phyloP scores from a whole-genome alignment of 163 green algal genomes.

The Volvox carteri region DNA sequence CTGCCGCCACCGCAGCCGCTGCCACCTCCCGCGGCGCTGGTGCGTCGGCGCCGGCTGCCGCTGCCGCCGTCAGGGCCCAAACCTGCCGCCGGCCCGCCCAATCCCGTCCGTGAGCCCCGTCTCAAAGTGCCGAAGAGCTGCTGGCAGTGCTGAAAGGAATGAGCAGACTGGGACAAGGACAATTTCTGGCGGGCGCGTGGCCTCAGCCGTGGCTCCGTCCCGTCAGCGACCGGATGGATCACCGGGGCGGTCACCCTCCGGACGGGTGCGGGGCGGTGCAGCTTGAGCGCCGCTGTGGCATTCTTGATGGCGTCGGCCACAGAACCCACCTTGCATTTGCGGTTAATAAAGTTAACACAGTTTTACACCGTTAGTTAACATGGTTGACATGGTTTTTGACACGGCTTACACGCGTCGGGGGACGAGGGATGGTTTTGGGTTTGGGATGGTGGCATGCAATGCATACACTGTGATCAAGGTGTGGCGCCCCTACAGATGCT shows the following conservation, averaged over 20 bases:
- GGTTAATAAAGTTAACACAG: no score
- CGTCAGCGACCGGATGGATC: not conserved
- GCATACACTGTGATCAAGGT: no score
- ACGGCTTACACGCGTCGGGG: no score
- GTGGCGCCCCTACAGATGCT: no score
- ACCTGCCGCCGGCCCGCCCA: not conserved
- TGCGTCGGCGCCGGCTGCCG: not conserved
- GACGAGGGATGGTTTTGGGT: no score
- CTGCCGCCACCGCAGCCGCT: not conserved
- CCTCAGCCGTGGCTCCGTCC: not conserved
- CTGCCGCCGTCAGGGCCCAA: not conserved
- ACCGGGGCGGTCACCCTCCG: not conserved
- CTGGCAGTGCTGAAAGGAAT: not conserved
- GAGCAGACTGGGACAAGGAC: not conserved
- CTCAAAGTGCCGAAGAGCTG: not conserved
- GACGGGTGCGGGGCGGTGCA: not conserved
- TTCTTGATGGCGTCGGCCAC: conserved; percentile 32
- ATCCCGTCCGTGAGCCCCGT: not conserved
- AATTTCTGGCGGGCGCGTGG: not conserved
- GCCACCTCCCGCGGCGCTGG: not conserved
- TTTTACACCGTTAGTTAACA: no score
- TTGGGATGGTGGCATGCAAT: no score
- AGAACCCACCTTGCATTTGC: conserved; percentile 28
- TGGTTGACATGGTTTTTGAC: no score
- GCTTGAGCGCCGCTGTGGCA: conserved; percentile 8